phyloP scores from a whole-genome alignment of 2,329 filamentous ascomycete species.

The Fusarium coicis region DNA sequence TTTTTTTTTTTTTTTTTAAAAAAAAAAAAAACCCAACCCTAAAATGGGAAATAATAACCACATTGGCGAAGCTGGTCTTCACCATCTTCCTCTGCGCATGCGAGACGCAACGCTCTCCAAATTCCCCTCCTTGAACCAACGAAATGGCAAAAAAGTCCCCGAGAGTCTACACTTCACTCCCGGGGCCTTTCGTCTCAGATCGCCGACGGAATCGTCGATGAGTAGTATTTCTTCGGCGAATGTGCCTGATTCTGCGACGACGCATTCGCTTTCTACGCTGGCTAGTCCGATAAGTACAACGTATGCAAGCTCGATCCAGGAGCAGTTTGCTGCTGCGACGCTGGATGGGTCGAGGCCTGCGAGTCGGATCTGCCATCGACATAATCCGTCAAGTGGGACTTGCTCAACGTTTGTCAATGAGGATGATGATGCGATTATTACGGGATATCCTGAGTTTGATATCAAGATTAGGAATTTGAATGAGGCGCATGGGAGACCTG shows the following conservation, averaged over 20 bases:
- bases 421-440: slow-evolving; percentile 44
- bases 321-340: slow-evolving; percentile 45
- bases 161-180: slow-evolving; percentile 47
- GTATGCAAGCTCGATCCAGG: slow-evolving; percentile 49
- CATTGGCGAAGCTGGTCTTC: slow-evolving; percentile 39
- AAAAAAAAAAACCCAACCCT: background rate
- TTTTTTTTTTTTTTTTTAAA: background rate
- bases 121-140: slow-evolving; percentile 25
- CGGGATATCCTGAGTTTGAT: slow-evolving; percentile 44
- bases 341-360: slow-evolving; percentile 40
- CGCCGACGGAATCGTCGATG: slow-evolving; percentile 52
- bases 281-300: slow-evolving; percentile 52
- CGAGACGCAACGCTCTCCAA: slow-evolving; percentile 32
- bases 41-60: slow-evolving; percentile 37
- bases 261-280: slow-evolving; percentile 50
- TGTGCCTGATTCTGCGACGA: slow-evolving; percentile 53
- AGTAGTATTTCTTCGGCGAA: slow-evolving; percentile 53
- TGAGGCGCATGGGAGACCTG: slow-evolving; percentile 10
- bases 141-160: slow-evolving; percentile 41
- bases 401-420: slow-evolving; percentile 54
- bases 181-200: slow-evolving; percentile 46
- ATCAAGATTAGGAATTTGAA: slow-evolving; percentile 37
- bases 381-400: slow-evolving; percentile 49
- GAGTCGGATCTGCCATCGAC: slow-evolving; percentile 48
- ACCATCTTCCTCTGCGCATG: slow-evolving; percentile 42